Evolutionary conservation across 139 green algal genomes (phyloP).

Genomic region (Spirogloea muscicola): DNA sequence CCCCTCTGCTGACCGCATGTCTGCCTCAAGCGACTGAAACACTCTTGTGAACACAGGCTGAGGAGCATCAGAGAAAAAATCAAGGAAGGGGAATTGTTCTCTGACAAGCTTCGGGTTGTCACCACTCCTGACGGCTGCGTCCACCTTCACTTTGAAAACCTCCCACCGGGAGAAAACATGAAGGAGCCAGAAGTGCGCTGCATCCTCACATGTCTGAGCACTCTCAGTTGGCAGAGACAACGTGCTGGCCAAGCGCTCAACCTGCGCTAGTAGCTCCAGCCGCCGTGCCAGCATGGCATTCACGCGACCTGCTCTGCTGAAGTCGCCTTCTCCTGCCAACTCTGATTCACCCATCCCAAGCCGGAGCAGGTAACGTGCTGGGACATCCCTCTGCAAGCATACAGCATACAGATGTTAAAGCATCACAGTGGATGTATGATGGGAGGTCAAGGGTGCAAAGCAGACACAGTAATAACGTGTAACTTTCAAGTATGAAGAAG

Average conservation of each 20-base stretch:
- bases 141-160: constrained; percentile 19
- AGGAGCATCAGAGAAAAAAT: constrained; percentile 83
- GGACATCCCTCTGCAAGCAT: constrained; percentile 59
- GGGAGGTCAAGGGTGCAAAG: not conserved
- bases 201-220: constrained; percentile 94
- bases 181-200: constrained; percentile 93
- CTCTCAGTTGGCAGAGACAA: constrained; percentile 59
- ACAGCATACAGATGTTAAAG: constrained; percentile 5
- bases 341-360: constrained; percentile 87
- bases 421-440: not conserved
- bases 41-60: constrained; percentile 6
- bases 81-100: constrained; percentile 83
- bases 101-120: constrained; percentile 49
- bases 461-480: not conserved
- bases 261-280: constrained; percentile 80
- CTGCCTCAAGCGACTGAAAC: constrained; percentile 55
- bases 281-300: constrained; percentile 90
- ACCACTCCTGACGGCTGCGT: not conserved
- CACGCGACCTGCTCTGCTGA: constrained; percentile 79
- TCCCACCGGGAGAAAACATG: constrained; percentile 74
- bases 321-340: constrained; percentile 83
- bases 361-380: constrained; percentile 85
- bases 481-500: not conserved
- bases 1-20: constrained; percentile 65
- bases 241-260: constrained; percentile 56